Evolutionary conservation across 208 protist species (phyloP).

Genomic region (Wallacemonas sp.): DNA sequence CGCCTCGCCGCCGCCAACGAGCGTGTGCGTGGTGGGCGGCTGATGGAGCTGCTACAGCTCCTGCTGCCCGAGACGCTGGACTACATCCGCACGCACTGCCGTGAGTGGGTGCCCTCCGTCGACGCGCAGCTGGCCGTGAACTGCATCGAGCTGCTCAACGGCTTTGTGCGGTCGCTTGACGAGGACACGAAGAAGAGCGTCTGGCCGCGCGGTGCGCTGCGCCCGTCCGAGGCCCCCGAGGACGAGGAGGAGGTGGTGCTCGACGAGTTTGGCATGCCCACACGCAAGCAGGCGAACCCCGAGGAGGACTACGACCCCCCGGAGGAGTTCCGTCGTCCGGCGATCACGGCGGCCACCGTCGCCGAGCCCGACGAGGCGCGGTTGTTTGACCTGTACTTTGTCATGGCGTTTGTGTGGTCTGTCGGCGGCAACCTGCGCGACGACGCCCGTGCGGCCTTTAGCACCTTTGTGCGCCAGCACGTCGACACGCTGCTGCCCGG

Average conservation of each 20-base stretch:
- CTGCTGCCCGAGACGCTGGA: slow-evolving; percentile 85
- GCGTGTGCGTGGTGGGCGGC: slow-evolving; percentile 53
- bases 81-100: slow-evolving; percentile 86
- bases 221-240: slow-evolving; percentile 29
- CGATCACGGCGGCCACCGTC: slow-evolving; percentile 57
- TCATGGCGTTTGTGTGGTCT: slow-evolving; percentile 97
- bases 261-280: slow-evolving; percentile 28
- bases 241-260: slow-evolving; percentile 27
- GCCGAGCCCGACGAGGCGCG: slow-evolving; percentile 46
- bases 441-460: slow-evolving; percentile 85
- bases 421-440: slow-evolving; percentile 95
- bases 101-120: slow-evolving; percentile 88
- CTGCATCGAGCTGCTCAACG: slow-evolving; percentile 90
- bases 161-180: slow-evolving; percentile 53
- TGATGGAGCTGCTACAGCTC: slow-evolving; percentile 74
- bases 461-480: slow-evolving; percentile 71
- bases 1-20: slow-evolving; percentile 49
- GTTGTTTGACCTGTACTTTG: slow-evolving; percentile 93
- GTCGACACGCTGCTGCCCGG: slow-evolving; percentile 71
- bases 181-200: slow-evolving; percentile 47
- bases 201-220: slow-evolving; percentile 56
- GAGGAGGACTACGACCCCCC: slow-evolving; percentile 44
- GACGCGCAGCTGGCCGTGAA: slow-evolving; percentile 92
- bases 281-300: not conserved
- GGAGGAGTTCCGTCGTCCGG: slow-evolving; percentile 69